phyloP scores from a whole-genome alignment of 2,329 filamentous ascomycete genomes.

The Aspergillus ochraceoroseus region DNA sequence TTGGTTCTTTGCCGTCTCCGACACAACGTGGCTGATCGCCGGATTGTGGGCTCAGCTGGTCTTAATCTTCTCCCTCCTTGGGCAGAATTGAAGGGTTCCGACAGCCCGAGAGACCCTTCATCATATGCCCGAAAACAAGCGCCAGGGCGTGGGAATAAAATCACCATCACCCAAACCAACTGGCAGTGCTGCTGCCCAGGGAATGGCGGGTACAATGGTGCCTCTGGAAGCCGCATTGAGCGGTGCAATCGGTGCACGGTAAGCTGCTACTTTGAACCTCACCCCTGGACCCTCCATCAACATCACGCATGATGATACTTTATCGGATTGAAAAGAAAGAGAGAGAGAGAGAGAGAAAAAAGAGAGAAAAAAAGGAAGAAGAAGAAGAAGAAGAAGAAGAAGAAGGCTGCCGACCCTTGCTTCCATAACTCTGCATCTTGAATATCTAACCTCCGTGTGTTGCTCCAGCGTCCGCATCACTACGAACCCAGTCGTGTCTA shows the following conservation, averaged over 20 bases:
- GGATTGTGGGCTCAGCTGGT: no score
- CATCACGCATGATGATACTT: constrained; percentile 1
- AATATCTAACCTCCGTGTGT: constrained; percentile 2
- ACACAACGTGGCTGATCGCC: no score
- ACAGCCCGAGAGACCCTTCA: neutral
- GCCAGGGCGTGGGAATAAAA: constrained; percentile 52
- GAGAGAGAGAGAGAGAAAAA: no score
- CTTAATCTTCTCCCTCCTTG: no score
- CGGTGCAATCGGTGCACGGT: constrained; percentile 60
- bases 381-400: no score
- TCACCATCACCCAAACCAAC: constrained; percentile 33
- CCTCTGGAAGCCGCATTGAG: constrained; percentile 52
- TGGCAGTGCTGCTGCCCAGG: constrained; percentile 37
- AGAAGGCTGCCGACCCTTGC: neutral
- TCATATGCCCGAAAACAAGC: constrained; percentile 56
- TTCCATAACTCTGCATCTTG: neutral
- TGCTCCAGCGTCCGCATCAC: constrained; percentile 53
- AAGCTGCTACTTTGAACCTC: constrained; percentile 34
- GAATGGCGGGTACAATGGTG: constrained; percentile 45
- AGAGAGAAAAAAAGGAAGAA: no score
- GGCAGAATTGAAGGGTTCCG: no score
- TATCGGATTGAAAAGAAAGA: no score
- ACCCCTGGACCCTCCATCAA: constrained; percentile 1
- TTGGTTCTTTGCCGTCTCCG: no score
- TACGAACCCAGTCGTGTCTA: constrained; percentile 49